Evolutionary conservation across 768 basidiomycete species (phyloP).

Genomic region (Mycena polygramma): DNA sequence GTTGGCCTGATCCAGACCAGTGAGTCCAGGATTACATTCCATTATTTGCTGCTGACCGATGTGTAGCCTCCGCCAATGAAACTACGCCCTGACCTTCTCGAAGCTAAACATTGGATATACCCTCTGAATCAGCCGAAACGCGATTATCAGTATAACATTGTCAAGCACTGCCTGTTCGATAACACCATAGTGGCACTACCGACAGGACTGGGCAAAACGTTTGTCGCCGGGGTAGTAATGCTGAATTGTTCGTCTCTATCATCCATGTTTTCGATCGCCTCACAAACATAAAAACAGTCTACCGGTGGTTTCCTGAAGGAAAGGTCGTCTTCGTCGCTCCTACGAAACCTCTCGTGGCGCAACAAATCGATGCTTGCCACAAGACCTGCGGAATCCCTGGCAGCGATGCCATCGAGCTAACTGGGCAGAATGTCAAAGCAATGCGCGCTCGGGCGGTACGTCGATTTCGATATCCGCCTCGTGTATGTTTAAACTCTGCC

Average conservation of each 20-base stretch:
- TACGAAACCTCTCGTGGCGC: slow-evolving; percentile 95
- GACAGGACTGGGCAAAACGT: slow-evolving; percentile 97
- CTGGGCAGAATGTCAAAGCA: slow-evolving; percentile 73
- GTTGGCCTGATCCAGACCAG: slow-evolving; percentile 31
- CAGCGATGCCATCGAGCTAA: slow-evolving; percentile 86
- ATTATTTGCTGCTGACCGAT: slow-evolving; percentile 47
- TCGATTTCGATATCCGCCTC: slow-evolving; percentile 22
- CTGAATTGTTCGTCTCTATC: slow-evolving; percentile 75
- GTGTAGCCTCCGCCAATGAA: slow-evolving; percentile 82
- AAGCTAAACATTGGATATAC: slow-evolving; percentile 90
- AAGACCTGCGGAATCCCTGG: slow-evolving; percentile 94
- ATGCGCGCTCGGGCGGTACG: slow-evolving; percentile 73
- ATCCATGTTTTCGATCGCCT: slow-evolving; percentile 3
- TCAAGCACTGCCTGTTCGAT: slow-evolving; percentile 85
- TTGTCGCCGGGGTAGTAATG: slow-evolving; percentile 98
- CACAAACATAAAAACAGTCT: slow-evolving; percentile 62
- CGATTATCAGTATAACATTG: slow-evolving; percentile 96
- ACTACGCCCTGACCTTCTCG: slow-evolving; percentile 79
- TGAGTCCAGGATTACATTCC: slow-evolving; percentile 11
- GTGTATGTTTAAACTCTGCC: slow-evolving; percentile 29
- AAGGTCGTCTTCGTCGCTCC: slow-evolving; percentile 97
- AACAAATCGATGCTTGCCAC: slow-evolving; percentile 95
- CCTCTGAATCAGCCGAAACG: slow-evolving; percentile 90
- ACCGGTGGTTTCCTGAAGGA: slow-evolving; percentile 93
- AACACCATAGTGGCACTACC: slow-evolving; percentile 96